Conservation (phyloP, 2,329 filamentous ascomycete genomes). For the Monilinia fructigena region DNA sequence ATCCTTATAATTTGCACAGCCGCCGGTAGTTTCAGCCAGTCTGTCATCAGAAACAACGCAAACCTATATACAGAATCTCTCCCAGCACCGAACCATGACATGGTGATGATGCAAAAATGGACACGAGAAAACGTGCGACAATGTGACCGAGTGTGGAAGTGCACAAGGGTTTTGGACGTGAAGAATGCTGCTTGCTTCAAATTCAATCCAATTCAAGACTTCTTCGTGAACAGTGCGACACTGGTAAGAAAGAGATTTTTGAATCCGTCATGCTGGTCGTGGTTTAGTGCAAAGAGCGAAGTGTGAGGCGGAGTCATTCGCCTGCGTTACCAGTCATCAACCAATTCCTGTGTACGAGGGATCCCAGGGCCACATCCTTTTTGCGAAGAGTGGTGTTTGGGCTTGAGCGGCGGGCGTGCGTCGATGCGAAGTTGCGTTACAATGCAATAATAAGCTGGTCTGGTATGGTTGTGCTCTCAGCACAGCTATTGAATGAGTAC, state of each 20-base stretch:
- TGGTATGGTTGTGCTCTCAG: constrained; percentile 6
- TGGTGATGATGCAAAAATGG: constrained; percentile 29
- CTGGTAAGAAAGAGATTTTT: constrained; percentile 22
- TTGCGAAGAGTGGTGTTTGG: constrained; percentile 11
- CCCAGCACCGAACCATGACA: constrained; percentile 1
- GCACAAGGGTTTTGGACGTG: constrained; percentile 16
- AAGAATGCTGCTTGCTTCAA: constrained; percentile 17
- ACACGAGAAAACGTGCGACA: constrained; percentile 27
- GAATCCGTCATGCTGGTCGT: constrained; percentile 23
- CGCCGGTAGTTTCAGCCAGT: constrained; percentile 23
- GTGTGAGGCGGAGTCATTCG: constrained; percentile 25
- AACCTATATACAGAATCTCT: constrained; percentile 9
- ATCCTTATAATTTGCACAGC: constrained; percentile 16
- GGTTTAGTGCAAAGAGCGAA: constrained; percentile 24
- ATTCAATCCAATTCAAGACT: background rate
- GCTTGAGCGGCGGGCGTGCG: constrained; percentile 16
- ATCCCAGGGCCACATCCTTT: constrained; percentile 2
- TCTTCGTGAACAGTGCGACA: constrained; percentile 11
- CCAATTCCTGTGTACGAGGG: constrained; percentile 8
- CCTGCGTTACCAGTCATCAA: constrained; percentile 16
- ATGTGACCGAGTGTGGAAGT: constrained; percentile 1
- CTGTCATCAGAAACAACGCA: constrained; percentile 19
- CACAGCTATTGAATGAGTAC: constrained; percentile 11
- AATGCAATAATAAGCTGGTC: constrained; percentile 15
- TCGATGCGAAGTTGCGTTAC: constrained; percentile 14